Conservation (phyloP, 306 rosid species). For the Castanea crenata region DNA sequence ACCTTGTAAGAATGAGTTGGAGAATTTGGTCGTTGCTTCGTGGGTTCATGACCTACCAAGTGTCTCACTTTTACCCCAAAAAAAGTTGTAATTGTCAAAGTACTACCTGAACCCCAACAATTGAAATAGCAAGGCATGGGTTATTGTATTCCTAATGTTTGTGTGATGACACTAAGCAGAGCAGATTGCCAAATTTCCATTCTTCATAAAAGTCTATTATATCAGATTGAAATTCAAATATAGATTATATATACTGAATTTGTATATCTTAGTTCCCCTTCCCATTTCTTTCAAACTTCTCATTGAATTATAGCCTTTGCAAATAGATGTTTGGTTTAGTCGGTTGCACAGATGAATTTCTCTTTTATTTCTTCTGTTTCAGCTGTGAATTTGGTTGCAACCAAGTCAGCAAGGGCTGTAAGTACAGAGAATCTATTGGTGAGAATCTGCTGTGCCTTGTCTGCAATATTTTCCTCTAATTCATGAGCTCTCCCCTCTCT, state of each 20-base stretch:
- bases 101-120: background rate
- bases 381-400: constrained; percentile 59
- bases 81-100: background rate
- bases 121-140: background rate
- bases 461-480: constrained; percentile 1
- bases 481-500: background rate
- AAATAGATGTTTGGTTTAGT: constrained; percentile 7
- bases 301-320: background rate
- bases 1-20: no score
- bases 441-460: constrained; percentile 11
- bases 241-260: background rate
- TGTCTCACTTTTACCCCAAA: background rate
- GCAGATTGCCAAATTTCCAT: background rate
- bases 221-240: background rate
- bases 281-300: background rate
- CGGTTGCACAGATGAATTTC: constrained; percentile 5
- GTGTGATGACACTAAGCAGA: background rate
- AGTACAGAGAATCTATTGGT: constrained; percentile 34
- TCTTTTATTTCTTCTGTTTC: constrained; percentile 30
- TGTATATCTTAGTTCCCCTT: background rate
- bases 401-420: constrained; percentile 67
- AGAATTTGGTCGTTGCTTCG: background rate
- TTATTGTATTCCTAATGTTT: background rate
- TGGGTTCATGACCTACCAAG: background rate
- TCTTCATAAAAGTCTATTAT: background rate